Conservation (phyloP, 169 alveolate genomes). For the Theileria parva region DNA sequence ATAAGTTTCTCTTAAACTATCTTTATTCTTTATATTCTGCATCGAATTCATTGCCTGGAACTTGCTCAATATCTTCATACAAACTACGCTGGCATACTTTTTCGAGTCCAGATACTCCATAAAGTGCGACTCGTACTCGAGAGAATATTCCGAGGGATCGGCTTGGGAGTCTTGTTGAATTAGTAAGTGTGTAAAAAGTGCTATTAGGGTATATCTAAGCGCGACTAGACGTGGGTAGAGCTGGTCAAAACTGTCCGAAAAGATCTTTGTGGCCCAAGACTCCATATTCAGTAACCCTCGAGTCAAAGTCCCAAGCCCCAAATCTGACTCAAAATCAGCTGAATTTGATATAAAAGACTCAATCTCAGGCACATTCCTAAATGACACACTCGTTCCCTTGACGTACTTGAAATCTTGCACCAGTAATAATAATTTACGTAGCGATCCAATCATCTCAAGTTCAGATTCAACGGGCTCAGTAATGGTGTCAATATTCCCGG, state of each 20-base stretch:
- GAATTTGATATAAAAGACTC: slow-evolving; percentile 15
- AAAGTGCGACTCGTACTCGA: background rate
- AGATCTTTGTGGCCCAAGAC: slow-evolving; percentile 4
- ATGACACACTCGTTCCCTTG: slow-evolving; percentile 8
- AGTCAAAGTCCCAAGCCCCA: slow-evolving; percentile 24
- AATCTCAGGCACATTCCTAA: background rate
- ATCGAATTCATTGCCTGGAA: slow-evolving; percentile 37
- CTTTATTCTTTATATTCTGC: slow-evolving; percentile 10
- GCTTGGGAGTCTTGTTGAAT: background rate
- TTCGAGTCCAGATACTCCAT: slow-evolving; percentile 4
- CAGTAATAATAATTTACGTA: slow-evolving; percentile 20
- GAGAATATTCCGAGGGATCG: background rate
- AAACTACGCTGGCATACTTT: slow-evolving; percentile 14
- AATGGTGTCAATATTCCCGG: no score
- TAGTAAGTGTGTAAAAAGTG: slow-evolving; percentile 49
- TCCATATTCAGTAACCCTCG: slow-evolving; percentile 23
- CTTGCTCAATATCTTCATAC: slow-evolving; percentile 29
- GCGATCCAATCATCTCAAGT: background rate
- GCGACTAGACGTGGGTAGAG: slow-evolving; percentile 30
- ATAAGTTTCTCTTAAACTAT: slow-evolving; percentile 21
- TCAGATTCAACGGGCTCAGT: background rate
- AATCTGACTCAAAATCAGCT: background rate
- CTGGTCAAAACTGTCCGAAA: slow-evolving; percentile 10
- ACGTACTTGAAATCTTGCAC: slow-evolving; percentile 53
- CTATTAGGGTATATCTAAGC: slow-evolving; percentile 1